Evolutionary conservation across 1,284 basidiomycete species (phyloP).

Genomic region (Stygiomarasmius scandens): DNA sequence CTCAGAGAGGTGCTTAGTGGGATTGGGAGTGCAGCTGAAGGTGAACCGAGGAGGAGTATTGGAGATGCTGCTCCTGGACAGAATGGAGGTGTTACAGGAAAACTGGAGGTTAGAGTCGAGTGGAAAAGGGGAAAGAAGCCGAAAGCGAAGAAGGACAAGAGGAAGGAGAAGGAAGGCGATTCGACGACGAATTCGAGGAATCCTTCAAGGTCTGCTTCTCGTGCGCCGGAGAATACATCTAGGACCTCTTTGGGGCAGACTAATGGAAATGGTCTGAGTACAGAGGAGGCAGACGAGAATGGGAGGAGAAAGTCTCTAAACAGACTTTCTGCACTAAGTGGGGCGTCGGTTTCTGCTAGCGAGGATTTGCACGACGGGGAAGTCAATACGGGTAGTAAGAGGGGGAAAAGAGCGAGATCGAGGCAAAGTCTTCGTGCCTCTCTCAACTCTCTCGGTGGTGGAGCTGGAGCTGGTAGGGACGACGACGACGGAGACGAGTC

Average conservation of each 20-base stretch:
- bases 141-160: constrained; percentile 21
- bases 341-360: neutral
- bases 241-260: neutral
- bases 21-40: too few species aligned
- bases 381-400: neutral
- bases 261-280: neutral
- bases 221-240: neutral
- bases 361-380: neutral
- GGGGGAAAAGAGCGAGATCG: neutral
- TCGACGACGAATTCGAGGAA: constrained; percentile 9
- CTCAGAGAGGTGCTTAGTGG: constrained; percentile 16
- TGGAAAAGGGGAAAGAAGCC: constrained; percentile 61
- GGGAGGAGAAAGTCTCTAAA: neutral
- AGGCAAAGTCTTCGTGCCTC: neutral
- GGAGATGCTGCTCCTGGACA: constrained; percentile 13
- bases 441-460: constrained; percentile 8
- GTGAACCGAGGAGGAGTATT: too few species aligned
- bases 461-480: constrained; percentile 22
- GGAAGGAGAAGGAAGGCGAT: constrained; percentile 14
- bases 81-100: constrained; percentile 16
- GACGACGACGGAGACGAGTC: constrained; percentile 67
- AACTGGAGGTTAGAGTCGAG: constrained; percentile 73
- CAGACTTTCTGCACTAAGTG: neutral
- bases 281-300: too few species aligned
- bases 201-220: neutral